Conservation (phyloP, 1,284 basidiomycete species). For the Fomitopsis schrenkii region DNA sequence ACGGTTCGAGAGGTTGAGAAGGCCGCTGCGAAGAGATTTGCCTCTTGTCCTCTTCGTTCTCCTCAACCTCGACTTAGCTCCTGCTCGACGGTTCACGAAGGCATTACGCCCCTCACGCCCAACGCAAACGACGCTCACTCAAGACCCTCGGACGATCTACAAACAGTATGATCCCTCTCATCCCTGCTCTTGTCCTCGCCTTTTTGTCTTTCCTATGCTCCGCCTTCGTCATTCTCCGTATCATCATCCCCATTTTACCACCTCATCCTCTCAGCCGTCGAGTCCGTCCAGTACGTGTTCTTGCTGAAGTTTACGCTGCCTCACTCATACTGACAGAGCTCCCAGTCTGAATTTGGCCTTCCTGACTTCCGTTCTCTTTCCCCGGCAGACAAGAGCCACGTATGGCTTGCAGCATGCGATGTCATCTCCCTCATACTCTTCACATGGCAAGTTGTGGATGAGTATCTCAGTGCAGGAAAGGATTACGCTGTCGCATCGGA, state of each 20-base stretch:
- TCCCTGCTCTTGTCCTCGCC: constrained; percentile 59
- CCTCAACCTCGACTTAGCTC: constrained; percentile 28
- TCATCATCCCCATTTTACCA: constrained; percentile 66
- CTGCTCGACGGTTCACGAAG: constrained; percentile 31
- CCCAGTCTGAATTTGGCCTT: constrained; percentile 65
- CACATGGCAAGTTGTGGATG: constrained; percentile 57
- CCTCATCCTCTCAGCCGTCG: constrained; percentile 66
- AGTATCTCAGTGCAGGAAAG: constrained; percentile 43
- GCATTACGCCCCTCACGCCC: constrained; percentile 31
- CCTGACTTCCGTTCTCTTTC: constrained; percentile 63
- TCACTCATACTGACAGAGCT: constrained; percentile 13
- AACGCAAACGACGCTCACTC: constrained; percentile 28
- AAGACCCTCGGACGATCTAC: constrained; percentile 21
- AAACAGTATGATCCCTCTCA: constrained; percentile 55
- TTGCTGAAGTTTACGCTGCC: constrained; percentile 5
- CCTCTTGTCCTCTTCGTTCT: constrained; percentile 14
- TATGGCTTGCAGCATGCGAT: constrained; percentile 67
- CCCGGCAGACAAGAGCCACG: constrained; percentile 60
- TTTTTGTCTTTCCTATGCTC: constrained; percentile 67
- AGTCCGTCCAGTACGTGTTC: constrained; percentile 55
- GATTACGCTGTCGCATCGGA: constrained; percentile 41
- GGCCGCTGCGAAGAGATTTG: constrained; percentile 6
- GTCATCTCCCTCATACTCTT: constrained; percentile 55
- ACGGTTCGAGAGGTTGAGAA: constrained; percentile 25
- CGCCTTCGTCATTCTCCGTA: constrained; percentile 67